A percentile compares a stretch with the other conserved stretches of the same genome.
Conservation (phyloP, 805 yeast genomes). For the Nakazawaea holstii region DNA sequence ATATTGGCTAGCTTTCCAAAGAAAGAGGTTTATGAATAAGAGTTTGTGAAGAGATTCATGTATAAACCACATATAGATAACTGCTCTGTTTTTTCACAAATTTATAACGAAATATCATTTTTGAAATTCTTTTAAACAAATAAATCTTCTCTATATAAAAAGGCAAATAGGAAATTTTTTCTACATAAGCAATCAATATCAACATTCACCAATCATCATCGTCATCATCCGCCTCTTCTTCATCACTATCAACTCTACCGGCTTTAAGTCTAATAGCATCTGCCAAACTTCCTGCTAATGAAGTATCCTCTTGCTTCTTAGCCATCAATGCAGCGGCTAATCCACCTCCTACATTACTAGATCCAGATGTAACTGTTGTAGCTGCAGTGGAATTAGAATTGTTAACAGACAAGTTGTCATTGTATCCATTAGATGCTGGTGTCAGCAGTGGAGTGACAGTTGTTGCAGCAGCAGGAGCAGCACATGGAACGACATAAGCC, state of each 20-base stretch:
- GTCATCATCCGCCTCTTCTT: slow-evolving; percentile 62
- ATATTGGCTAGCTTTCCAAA: slow-evolving; percentile 93
- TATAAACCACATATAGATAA: too few species aligned
- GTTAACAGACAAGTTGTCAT: slow-evolving; percentile 12
- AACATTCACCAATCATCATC: slow-evolving; percentile 25
- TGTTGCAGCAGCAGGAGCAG: slow-evolving; percentile 35
- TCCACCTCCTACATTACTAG: slow-evolving; percentile 42
- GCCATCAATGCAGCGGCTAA: slow-evolving; percentile 66
- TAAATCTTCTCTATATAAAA: not conserved
- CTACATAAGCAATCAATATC: not conserved
- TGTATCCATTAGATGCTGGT: slow-evolving; percentile 17
- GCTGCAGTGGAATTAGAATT: slow-evolving; percentile 17
- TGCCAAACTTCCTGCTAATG: slow-evolving; percentile 81
- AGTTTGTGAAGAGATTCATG: slow-evolving; percentile 40
- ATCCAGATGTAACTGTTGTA: slow-evolving; percentile 20
- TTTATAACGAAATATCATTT: too few species aligned
- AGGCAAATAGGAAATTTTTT: not conserved
- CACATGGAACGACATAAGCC: slow-evolving; percentile 69
- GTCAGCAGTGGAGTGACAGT: slow-evolving; percentile 27
- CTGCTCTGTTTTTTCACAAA: too few species aligned
- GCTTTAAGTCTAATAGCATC: slow-evolving; percentile 82
- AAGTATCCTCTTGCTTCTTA: slow-evolving; percentile 53
- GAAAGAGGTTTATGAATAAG: slow-evolving; percentile 94
- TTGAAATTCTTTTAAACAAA: too few species aligned
- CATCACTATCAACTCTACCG: slow-evolving; percentile 64